Conservation (phyloP, 148 eudicot species). For the Suaeda aralocaspica region DNA sequence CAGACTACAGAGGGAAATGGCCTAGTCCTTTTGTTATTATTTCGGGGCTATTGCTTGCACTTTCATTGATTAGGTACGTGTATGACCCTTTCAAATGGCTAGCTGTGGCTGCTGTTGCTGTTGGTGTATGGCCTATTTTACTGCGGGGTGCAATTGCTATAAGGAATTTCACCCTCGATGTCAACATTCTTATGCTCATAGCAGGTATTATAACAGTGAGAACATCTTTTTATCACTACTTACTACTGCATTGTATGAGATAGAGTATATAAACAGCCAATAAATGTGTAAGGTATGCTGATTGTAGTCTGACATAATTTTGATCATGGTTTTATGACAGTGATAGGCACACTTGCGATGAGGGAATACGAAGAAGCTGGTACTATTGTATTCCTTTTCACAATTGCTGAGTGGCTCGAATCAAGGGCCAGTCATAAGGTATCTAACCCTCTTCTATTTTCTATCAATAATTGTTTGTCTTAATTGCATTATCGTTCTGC, state of each 20-base stretch:
- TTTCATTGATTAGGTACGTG: slow-evolving; percentile 59
- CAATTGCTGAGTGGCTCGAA: slow-evolving; percentile 88
- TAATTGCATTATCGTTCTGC: background rate
- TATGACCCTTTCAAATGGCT: slow-evolving; percentile 67
- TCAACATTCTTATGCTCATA: slow-evolving; percentile 64
- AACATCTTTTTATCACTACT: too few species aligned
- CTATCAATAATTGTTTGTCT: background rate
- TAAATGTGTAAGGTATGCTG: too few species aligned
- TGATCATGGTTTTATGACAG: slow-evolving; percentile 29
- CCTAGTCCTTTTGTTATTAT: slow-evolving; percentile 68
- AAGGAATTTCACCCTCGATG: slow-evolving; percentile 52
- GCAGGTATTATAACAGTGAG: slow-evolving; percentile 54
- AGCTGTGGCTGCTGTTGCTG: slow-evolving; percentile 60
- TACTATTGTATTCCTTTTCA: slow-evolving; percentile 77
- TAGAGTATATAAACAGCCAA: too few species aligned
- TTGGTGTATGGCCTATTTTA: slow-evolving; percentile 63
- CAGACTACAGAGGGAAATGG: slow-evolving; percentile 53
- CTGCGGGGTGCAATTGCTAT: slow-evolving; percentile 43
- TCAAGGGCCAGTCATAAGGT: slow-evolving; percentile 87
- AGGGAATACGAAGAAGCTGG: slow-evolving; percentile 80
- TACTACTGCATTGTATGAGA: too few species aligned
- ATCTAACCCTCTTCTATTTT: background rate
- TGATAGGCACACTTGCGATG: slow-evolving; percentile 60
- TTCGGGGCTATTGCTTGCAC: slow-evolving; percentile 48
- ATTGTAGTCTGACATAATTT: background rate